Conservation (phyloP, 2,329 filamentous ascomycete species). For the Stagonosporopsis cucurbitacearum region DNA sequence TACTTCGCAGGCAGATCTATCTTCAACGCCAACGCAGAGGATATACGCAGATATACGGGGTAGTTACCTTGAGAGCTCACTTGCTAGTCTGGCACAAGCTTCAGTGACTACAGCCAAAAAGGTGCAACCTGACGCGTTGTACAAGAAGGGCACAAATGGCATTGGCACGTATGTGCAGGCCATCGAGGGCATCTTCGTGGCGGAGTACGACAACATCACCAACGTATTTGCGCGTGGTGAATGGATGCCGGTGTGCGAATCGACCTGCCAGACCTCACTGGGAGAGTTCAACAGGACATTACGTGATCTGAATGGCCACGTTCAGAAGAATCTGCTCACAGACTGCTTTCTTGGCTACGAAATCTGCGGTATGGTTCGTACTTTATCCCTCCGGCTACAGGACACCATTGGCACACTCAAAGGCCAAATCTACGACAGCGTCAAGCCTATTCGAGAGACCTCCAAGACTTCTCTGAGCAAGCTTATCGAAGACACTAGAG, state of each 20-base stretch:
- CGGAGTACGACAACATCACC: constrained; percentile 91
- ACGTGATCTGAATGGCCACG: constrained; percentile 86
- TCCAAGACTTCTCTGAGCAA: constrained; percentile 85
- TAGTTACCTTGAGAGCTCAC: constrained; percentile 79
- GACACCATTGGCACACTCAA: constrained; percentile 86
- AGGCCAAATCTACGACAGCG: constrained; percentile 77
- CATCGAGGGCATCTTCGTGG: constrained; percentile 83
- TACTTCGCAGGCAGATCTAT: constrained; percentile 52
- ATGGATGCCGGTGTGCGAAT: constrained; percentile 78
- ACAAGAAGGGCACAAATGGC: constrained; percentile 86
- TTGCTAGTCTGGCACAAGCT: constrained; percentile 86
- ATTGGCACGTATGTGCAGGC: constrained; percentile 88
- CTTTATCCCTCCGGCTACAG: constrained; percentile 79
- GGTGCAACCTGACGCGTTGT: constrained; percentile 77
- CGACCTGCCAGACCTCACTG: constrained; percentile 78
- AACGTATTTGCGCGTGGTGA: constrained; percentile 86
- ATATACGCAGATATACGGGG: constrained; percentile 88
- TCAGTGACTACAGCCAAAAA: constrained; percentile 80
- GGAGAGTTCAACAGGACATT: constrained; percentile 84
- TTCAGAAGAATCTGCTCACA: constrained; percentile 82
- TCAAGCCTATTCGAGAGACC: constrained; percentile 90
- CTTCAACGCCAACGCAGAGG: constrained; percentile 74
- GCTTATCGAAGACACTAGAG: constrained; percentile 81
- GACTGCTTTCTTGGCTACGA: constrained; percentile 97
- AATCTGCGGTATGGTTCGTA: constrained; percentile 87